Evolutionary conservation across 2,329 filamentous ascomycete species (phyloP), one percentile per base, ranked within the genome.

Genomic region (Cercospora beticola): DNA sequence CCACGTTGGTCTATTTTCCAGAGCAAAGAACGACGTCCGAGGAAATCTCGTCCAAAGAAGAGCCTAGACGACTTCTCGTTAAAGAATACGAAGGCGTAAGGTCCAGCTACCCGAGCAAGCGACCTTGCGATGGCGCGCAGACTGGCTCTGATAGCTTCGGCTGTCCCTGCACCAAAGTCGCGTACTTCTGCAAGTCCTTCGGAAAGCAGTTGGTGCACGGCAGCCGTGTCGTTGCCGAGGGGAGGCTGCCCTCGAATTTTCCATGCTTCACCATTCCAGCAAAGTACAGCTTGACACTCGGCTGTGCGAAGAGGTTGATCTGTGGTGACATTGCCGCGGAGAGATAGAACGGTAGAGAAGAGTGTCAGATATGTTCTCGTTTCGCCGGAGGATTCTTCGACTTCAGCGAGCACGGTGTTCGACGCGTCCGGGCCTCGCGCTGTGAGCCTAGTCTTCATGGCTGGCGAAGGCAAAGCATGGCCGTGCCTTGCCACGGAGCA

Each of bases 191-290:
- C 26, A 10, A 67, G 33, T 28, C 64, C 65, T 33, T 64, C 56
- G 21, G 28, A 30, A 16, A 97, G 83, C 43, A 86, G 76, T 36
- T 83, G 76, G 75, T 94, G 89, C 18, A 98, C 83, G 6, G 83
- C 81, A 74, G 90, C 85, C 3, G 92, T 92, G 80, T 99, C 95
- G 77, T 97, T 97, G 67, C 89, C 91, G 49, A 76, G 68, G n/a
- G 97, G 83, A 0, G 79, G 75, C 9, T 85, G 74, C 36, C 84
- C 85, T 8, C 80, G 81, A 61, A 97, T 85, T 67, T 86, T 90
- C 95, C 95, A 99, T 0, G 93, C 94, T 78, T 99, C 95, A 54
- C 95, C 95, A 77, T 99, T 99, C 95, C 95, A 99, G 84, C 94
- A 97, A 2, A 99, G 84, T 0, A 92, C 83, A 0, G 90, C 92